These are phyloP conservation scores for Arabis alpina DNA, from an alignment of 345 rosid species.

Conservation along the genomic window DNA sequence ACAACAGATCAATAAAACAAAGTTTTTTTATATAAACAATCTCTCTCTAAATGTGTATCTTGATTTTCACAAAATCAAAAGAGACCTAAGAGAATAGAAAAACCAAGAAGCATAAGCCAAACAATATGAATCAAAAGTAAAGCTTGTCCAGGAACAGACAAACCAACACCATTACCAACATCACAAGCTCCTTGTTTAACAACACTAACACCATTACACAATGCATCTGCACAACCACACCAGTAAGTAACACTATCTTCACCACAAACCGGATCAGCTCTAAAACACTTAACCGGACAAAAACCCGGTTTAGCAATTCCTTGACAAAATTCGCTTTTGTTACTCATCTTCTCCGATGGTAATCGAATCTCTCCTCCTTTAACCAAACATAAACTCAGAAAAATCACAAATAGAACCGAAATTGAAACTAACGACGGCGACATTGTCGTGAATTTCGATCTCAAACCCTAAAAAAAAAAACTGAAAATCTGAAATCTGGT, in stretches of 20 bases:
- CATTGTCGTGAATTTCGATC: constrained; percentile 33
- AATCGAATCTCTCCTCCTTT: constrained; percentile 37
- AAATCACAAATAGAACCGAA: constrained; percentile 5
- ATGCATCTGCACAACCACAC: constrained; percentile 94
- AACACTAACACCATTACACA: constrained; percentile 66
- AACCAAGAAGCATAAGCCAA: constrained; percentile 86
- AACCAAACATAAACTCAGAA: constrained; percentile 14
- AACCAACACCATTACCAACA: constrained; percentile 67
- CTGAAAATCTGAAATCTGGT: too few species aligned
- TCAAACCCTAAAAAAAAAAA: constrained; percentile 19
- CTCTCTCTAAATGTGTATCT: constrained; percentile 2
- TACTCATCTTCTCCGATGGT: constrained; percentile 45
- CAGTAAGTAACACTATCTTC: constrained; percentile 87
- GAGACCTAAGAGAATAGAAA: constrained; percentile 80
- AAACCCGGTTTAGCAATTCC: constrained; percentile 47
- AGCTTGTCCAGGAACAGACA: constrained; percentile 85
- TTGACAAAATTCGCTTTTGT: constrained; percentile 30
- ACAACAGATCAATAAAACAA: constrained; percentile 19
- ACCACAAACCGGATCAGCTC: constrained; percentile 90
- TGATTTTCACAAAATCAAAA: constrained; percentile 45
- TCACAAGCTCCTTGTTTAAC: constrained; percentile 78
- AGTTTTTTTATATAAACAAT: too few species aligned
- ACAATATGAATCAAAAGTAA: constrained; percentile 86
- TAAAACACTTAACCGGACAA: constrained; percentile 86
- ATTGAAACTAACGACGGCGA: constrained; percentile 33